Percentiles rank a stretch among this genome's conserved stretches.
phyloP scores from a whole-genome alignment of 805 yeast species.

The Ogataea angusta region DNA sequence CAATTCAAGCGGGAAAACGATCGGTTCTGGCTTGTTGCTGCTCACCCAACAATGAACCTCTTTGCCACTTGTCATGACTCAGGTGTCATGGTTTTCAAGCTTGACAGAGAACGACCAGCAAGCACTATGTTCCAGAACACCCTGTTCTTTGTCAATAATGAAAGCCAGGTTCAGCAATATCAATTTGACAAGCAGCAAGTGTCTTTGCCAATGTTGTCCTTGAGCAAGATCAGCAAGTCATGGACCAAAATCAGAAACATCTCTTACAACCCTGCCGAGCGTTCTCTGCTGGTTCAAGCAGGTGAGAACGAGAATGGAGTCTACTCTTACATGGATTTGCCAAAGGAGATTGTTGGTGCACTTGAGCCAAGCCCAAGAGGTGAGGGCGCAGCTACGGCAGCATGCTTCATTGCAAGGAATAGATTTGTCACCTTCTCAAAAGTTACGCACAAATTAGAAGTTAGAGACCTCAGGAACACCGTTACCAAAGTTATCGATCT shows the following conservation, averaged over 20 bases:
- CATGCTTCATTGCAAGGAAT: conserved; percentile 91
- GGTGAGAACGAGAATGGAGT: conserved; percentile 64
- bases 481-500: conserved; percentile 77
- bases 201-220: conserved; percentile 74
- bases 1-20: conserved; percentile 92
- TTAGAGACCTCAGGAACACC: conserved; percentile 78
- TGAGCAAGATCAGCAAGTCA: conserved; percentile 78
- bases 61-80: conserved; percentile 97
- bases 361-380: conserved; percentile 81
- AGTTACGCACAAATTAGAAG: conserved; percentile 62
- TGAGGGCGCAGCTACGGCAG: conserved; percentile 79
- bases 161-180: conserved; percentile 79
- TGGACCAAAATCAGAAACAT: conserved; percentile 84
- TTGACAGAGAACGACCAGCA: conserved; percentile 98
- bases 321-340: conserved; percentile 74
- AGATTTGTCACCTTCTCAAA: conserved; percentile 81
- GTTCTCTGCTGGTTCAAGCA: conserved; percentile 77
- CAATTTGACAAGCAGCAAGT: conserved; percentile 63
- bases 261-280: conserved; percentile 90
- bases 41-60: conserved; percentile 86
- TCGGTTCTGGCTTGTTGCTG: conserved; percentile 88
- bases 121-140: conserved; percentile 67
- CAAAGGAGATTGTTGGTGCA: conserved; percentile 90
- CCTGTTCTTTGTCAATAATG: conserved; percentile 72
- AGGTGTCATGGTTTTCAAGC: conserved; percentile 96